phyloP scores from a whole-genome alignment of 2,329 filamentous ascomycete genomes.

The Paracorniculantispora psalliotae region DNA sequence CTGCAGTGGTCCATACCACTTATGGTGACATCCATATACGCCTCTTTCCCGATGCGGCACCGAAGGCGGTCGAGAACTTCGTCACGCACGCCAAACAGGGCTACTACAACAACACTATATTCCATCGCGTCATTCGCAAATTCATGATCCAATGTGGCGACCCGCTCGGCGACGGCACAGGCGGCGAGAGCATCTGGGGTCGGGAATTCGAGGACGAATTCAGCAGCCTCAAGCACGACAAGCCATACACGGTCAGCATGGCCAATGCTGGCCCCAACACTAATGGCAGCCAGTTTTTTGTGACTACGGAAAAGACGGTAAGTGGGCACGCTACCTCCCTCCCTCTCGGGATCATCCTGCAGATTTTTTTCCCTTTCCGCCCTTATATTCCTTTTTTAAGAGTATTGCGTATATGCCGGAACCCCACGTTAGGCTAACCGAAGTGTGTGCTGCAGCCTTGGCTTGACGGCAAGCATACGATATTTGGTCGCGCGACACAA shows the following conservation, averaged over 20 bases:
- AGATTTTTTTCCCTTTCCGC: slow-evolving; percentile 8
- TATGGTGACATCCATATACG: slow-evolving; percentile 92
- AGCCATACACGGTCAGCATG: slow-evolving; percentile 95
- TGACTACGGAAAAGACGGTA: slow-evolving; percentile 93
- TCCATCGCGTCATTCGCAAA: slow-evolving; percentile 93
- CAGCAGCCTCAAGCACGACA: slow-evolving; percentile 84
- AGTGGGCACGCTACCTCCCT: slow-evolving; percentile 29
- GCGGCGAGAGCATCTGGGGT: slow-evolving; percentile 85
- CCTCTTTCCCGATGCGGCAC: slow-evolving; percentile 86
- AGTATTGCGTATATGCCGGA: slow-evolving; percentile 2
- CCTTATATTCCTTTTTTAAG: background rate
- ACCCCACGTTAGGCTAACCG: slow-evolving; percentile 16
- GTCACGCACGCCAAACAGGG: slow-evolving; percentile 82
- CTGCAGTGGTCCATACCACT: slow-evolving; percentile 84
- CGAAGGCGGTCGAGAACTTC: slow-evolving; percentile 96
- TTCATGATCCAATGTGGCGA: slow-evolving; percentile 99
- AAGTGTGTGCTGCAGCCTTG: slow-evolving; percentile 57
- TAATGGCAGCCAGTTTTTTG: slow-evolving; percentile 96
- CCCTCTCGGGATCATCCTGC: slow-evolving; percentile 3
- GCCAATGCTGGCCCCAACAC: slow-evolving; percentile 94
- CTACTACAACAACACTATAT: slow-evolving; percentile 97
- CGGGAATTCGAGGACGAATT: slow-evolving; percentile 97
- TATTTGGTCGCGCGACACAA: slow-evolving; percentile 86
- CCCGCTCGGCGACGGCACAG: slow-evolving; percentile 83
- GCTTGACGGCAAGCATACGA: slow-evolving; percentile 93